Base-by-base conservation (phyloP, 1,284 basidiomycete species). In the Ustilago bromivora region DNA sequence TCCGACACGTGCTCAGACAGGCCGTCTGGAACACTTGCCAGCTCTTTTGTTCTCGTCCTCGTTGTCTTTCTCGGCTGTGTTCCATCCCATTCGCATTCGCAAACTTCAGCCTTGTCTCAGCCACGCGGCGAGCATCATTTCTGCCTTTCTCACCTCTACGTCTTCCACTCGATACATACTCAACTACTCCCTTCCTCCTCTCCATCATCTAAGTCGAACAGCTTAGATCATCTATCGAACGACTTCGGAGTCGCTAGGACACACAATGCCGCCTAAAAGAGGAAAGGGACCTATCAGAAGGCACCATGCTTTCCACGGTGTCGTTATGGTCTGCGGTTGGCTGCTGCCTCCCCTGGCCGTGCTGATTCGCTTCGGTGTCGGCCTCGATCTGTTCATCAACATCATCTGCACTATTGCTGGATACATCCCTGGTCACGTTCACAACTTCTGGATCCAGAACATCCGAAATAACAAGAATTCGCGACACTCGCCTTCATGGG, bases 401-500 rank as follows among this genome's bases (percentile, higher is more conserved):
- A 87, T 95, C 19, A 83, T 98, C 79, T 87, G 96, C 58, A 97
- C 95, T 36, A 90, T 98, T 68, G 92, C 91, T 85, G 96, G 96
- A 34, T 85, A 84, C 62, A 78, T 85, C 68, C 81, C 74, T 10
- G 70, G 73, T 62, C 94, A 95, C 84, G 90, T 87, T 57, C 93
- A 94, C 87, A 96, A 95, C 85, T 96, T 96, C 87, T 96, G 96
- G 88, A 94, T 96, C 74, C 76, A 80, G 91, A 97, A 96, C 87
- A 92, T 98, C 78, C 90, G 96, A 61, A 98, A 98, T 88, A 98
- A 98, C 89, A 94, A 95, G 88, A 96, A 91, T 81, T 90, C 93
- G 83, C 89, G 90, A 34, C 92, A 96, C 65, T 97, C 95, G 28
- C 96, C 96, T 17, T 95, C 96, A 85, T 98, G 96, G 96, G 93